phyloP scores from a whole-genome alignment of 768 basidiomycete genomes.

The Cyclocybe cylindracea region DNA sequence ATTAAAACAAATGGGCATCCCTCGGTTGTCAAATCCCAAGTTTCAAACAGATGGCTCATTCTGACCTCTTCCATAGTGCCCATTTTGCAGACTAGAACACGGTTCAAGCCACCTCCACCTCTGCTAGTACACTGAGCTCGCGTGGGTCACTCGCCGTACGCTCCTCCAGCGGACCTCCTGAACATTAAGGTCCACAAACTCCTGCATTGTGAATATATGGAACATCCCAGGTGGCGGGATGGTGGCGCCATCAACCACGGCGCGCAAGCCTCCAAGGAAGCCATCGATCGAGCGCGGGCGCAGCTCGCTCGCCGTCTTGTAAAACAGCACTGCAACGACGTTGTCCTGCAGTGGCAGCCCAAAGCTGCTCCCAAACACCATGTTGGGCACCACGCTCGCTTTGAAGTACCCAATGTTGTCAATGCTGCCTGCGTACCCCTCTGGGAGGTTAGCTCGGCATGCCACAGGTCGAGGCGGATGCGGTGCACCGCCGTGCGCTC shows the following conservation, averaged over 20 bases:
- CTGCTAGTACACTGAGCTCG: too few relatives aligned
- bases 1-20: too few relatives aligned
- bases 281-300: constrained; percentile 7
- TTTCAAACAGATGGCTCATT: too few relatives aligned
- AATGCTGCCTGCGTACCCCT: constrained; percentile 10
- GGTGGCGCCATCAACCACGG: constrained; percentile 10
- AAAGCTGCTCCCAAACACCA: constrained; percentile 6
- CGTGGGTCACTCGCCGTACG: too few relatives aligned
- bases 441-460: constrained; percentile 23
- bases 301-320: constrained; percentile 15
- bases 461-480: constrained; percentile 27
- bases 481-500: constrained; percentile 20
- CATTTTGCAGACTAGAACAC: too few relatives aligned
- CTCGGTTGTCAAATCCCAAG: too few relatives aligned
- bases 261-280: constrained; percentile 6
- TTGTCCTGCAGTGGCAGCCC: too few relatives aligned
- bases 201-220: constrained; percentile 13
- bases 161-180: constrained; percentile 12
- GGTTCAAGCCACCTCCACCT: too few relatives aligned
- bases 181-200: constrained; percentile 10
- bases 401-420: constrained; percentile 24
- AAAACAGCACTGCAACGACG: neutral
- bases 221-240: constrained; percentile 8
- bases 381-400: constrained; percentile 14
- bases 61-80: too few relatives aligned